phyloP scores from a whole-genome alignment of 495 filamentous ascomycete species.

The Trichoderma asperelloides region DNA sequence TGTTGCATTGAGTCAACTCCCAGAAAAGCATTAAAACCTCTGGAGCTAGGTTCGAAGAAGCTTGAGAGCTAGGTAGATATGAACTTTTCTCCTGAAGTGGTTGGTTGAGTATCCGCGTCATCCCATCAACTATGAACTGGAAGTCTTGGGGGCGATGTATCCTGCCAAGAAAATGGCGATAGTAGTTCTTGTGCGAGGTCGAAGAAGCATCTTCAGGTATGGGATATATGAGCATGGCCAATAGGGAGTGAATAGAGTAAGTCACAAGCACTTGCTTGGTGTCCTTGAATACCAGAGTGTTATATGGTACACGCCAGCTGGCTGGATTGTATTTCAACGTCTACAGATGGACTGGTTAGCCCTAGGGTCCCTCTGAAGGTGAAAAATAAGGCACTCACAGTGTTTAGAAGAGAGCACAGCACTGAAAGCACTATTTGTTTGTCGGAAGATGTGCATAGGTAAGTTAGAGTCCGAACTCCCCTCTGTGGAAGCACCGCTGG shows the following conservation, averaged over 20 bases:
- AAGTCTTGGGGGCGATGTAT: constrained; percentile 94
- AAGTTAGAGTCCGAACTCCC: constrained; percentile 79
- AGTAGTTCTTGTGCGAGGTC: constrained; percentile 68
- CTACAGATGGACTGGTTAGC: constrained; percentile 28
- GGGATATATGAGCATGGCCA: constrained; percentile 81
- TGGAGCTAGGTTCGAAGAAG: constrained; percentile 75
- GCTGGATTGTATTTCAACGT: constrained; percentile 96
- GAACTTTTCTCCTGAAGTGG: constrained; percentile 80
- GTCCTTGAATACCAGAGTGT: constrained; percentile 88
- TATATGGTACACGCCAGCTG: constrained; percentile 89
- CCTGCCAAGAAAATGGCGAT: constrained; percentile 83
- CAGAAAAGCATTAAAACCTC: constrained; percentile 98
- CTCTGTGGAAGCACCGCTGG: constrained; percentile 74
- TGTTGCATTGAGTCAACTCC: constrained; percentile 97
- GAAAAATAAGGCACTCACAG: constrained; percentile 46
- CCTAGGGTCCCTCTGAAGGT: constrained; percentile 16
- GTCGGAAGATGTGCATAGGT: constrained; percentile 74
- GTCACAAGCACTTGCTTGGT: constrained; percentile 87
- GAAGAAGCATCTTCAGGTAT: constrained; percentile 67
- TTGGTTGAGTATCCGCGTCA: constrained; percentile 88
- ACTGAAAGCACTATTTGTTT: constrained; percentile 80
- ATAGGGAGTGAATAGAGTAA: constrained; percentile 84
- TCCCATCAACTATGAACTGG: constrained; percentile 93
- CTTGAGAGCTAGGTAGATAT: constrained; percentile 82
- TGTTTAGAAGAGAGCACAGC: constrained; percentile 87